Conservation (phyloP, 345 rosid genomes). For the Linum trigynum region DNA sequence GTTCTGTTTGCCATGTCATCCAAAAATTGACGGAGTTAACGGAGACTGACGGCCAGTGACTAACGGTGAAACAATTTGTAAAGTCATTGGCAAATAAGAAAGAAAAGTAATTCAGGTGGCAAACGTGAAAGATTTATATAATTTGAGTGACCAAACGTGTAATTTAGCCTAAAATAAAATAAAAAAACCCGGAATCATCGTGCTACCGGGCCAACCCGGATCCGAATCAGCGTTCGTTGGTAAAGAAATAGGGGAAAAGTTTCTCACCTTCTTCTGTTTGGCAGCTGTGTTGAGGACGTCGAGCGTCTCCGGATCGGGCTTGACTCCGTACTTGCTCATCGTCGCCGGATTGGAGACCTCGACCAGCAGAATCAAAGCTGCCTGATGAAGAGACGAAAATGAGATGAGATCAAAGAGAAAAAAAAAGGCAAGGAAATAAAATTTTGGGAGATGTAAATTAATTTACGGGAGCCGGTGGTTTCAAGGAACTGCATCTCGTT, state of each 20-base stretch:
- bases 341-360: slow-evolving; percentile 48
- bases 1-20: too few species aligned
- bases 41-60: too few species aligned
- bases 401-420: not conserved
- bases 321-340: slow-evolving; percentile 67
- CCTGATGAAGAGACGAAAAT: too few species aligned
- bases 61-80: too few species aligned
- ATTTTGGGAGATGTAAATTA: not conserved
- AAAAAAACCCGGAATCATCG: too few species aligned
- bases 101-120: too few species aligned
- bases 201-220: not conserved
- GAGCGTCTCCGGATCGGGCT: slow-evolving; percentile 60
- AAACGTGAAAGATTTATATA: too few species aligned
- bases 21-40: too few species aligned
- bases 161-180: too few species aligned
- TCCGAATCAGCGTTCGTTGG: not conserved
- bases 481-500: slow-evolving; percentile 93
- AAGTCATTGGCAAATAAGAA: too few species aligned
- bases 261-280: slow-evolving; percentile 39
- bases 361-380: slow-evolving; percentile 61
- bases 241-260: not conserved
- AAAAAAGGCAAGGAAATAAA: not conserved
- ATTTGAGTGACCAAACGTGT: too few species aligned
- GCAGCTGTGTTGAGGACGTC: slow-evolving; percentile 55
- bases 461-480: slow-evolving; percentile 70